Conservation (phyloP, 331 rosid genomes). For the Stylosanthes scabra region DNA sequence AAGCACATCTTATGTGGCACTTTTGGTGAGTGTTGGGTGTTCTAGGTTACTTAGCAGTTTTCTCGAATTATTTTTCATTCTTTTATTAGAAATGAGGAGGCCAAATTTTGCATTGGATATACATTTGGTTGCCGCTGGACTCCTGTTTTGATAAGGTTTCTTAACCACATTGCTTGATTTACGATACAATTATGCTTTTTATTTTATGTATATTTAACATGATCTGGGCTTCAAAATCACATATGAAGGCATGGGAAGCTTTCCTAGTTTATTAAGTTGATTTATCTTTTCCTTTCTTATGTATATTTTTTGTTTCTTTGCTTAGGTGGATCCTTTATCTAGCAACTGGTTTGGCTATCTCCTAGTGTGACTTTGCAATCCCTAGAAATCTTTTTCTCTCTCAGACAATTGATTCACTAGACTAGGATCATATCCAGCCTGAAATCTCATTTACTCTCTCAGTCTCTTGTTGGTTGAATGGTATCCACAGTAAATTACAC, state of each 20-base stretch:
- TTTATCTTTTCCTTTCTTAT: background rate
- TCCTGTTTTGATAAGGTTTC: background rate
- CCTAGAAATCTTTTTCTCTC: background rate
- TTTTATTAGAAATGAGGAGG: background rate
- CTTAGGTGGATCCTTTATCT: conserved; percentile 9
- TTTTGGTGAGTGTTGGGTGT: background rate
- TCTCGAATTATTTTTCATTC: background rate
- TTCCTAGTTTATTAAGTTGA: background rate
- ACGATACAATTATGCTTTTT: background rate
- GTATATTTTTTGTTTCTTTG: background rate
- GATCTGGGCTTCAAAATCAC: background rate
- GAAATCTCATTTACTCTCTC: background rate
- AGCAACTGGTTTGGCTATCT: background rate
- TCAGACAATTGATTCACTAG: background rate
- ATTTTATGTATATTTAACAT: background rate
- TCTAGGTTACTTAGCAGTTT: background rate
- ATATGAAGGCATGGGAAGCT: background rate
- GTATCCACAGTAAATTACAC: background rate
- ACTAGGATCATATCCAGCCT: background rate
- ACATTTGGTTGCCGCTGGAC: background rate
- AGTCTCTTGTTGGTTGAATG: background rate
- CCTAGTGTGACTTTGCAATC: background rate
- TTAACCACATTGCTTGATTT: background rate
- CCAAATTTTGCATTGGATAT: background rate
- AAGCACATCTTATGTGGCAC: background rate